These are phyloP conservation scores for Melampsora americana DNA, from an alignment of 1,284 basidiomycete genomes.

Conservation along the genomic window DNA sequence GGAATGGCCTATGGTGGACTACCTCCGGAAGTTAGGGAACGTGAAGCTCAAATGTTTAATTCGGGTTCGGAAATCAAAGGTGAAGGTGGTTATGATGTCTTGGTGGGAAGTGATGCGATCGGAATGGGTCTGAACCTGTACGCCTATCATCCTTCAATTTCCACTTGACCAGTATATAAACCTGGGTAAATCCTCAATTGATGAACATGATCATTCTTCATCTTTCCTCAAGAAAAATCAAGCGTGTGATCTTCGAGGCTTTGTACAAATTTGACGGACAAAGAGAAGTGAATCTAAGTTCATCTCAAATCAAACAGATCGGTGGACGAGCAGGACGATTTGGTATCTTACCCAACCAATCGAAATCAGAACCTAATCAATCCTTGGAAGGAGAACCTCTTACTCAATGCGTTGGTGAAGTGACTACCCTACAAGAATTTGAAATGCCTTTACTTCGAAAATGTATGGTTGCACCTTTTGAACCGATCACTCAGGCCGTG, in stretches of 20 bases:
- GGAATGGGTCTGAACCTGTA: slow-evolving; percentile 96
- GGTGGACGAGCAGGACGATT: slow-evolving; percentile 92
- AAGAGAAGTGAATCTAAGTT: slow-evolving; percentile 61
- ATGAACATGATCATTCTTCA: neutral
- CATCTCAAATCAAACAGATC: slow-evolving; percentile 90
- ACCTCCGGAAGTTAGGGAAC: slow-evolving; percentile 81
- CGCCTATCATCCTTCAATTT: no score
- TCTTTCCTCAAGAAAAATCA: slow-evolving; percentile 72
- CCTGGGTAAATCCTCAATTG: no score
- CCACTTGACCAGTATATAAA: no score
- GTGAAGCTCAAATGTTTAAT: slow-evolving; percentile 87
- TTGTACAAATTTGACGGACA: slow-evolving; percentile 72
- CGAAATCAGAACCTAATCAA: slow-evolving; percentile 28
- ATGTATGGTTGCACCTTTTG: slow-evolving; percentile 57
- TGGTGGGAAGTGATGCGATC: slow-evolving; percentile 87
- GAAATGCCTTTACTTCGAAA: slow-evolving; percentile 67
- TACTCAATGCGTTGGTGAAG: slow-evolving; percentile 49
- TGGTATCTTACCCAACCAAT: slow-evolving; percentile 60
- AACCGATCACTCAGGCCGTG: slow-evolving; percentile 57
- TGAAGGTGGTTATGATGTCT: slow-evolving; percentile 70
- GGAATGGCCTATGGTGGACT: slow-evolving; percentile 85
- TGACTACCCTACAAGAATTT: slow-evolving; percentile 65
- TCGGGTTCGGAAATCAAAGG: slow-evolving; percentile 58
- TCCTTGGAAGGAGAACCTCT: slow-evolving; percentile 64
- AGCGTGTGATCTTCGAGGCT: slow-evolving; percentile 77